Base-by-base conservation (phyloP, 1,284 basidiomycete species). In the Phellopilus nigrolimitatus region DNA sequence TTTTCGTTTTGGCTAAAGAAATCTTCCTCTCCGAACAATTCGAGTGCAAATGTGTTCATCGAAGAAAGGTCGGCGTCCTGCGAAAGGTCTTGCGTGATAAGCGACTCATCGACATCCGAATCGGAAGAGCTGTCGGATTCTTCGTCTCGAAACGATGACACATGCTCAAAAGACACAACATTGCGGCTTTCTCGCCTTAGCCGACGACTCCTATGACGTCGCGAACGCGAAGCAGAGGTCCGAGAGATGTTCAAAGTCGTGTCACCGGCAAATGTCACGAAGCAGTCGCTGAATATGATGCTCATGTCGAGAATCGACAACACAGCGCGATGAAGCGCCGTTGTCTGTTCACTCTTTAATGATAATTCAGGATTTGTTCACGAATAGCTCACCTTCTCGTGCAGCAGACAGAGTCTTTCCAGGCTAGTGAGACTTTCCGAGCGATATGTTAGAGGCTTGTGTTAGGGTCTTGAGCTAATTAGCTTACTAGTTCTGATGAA, bases 401-500 rank as follows among this genome's bases (percentile, higher is more conserved):
- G 79, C 19, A 91, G 71, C 7, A 93, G 74, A 61, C 85, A 88
- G 40, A 80, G 76, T 21, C 72, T 71, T 52, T 82, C 71, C 2
- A 92, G 68, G 47, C 72, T 78, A 31, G 79, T 72, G 13, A 87
- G 70, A 59, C 88, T 92, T n/a, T n/a, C n/a, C n/a, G n/a, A n/a
- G 53, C 10, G 15, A 9, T 21, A n/a, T 44, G 44, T 36, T 13
- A 4, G 46, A 48, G 46, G 49, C 51, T 52, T 53, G 27, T 46
- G 38, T 49, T 41, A 52, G 4, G 6, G 49, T 41, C 13, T 36
- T 34, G 39, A 43, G 38, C 30, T 21, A 30, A 37, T 25, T 31
- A 24, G 71, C 88, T 60, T 60, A 91, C 89, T 92, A 82, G 34
- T 79, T 73, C 24, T 82, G 72, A 61, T 94, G 90, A 3, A 84